Evolutionary conservation across 2,329 filamentous ascomycete species (phyloP).

Genomic region (Ramichloridium luteum): DNA sequence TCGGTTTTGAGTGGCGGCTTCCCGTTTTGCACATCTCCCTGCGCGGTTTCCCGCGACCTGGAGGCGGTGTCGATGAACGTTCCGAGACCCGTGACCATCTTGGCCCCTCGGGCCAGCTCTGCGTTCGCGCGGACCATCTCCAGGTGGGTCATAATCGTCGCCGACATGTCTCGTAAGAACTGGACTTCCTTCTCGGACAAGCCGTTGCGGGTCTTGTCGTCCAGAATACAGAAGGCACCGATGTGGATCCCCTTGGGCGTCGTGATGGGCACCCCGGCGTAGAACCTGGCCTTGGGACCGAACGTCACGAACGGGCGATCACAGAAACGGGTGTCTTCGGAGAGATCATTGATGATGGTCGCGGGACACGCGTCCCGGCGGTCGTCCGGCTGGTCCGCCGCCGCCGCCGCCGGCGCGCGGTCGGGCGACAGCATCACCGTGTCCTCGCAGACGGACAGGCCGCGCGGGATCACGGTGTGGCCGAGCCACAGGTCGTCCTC

Average conservation of each 20-base stretch:
- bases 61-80: slow-evolving; percentile 16
- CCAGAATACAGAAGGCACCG: slow-evolving; percentile 47
- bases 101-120: slow-evolving; percentile 41
- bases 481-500: slow-evolving; percentile 21
- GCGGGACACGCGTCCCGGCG: background rate
- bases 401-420: too few species aligned
- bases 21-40: too few species aligned
- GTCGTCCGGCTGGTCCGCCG: background rate
- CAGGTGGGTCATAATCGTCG: slow-evolving; percentile 48
- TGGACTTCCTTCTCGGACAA: slow-evolving; percentile 37
- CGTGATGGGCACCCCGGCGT: slow-evolving; percentile 48
- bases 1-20: too few species aligned
- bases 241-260: slow-evolving; percentile 46
- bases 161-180: slow-evolving; percentile 45
- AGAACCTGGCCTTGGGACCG: slow-evolving; percentile 30
- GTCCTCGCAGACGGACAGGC: slow-evolving; percentile 21
- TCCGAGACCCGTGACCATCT: slow-evolving; percentile 41
- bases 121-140: slow-evolving; percentile 42
- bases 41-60: too few species aligned
- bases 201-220: slow-evolving; percentile 41
- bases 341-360: slow-evolving; percentile 16
- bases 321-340: slow-evolving; percentile 12
- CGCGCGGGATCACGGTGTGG: slow-evolving; percentile 19
- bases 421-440: slow-evolving; percentile 15
- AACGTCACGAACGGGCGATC: slow-evolving; percentile 14